These are phyloP conservation scores for Talaromyces proteolyticus DNA, from an alignment of 495 filamentous ascomycete genomes.

Conservation along the genomic window DNA sequence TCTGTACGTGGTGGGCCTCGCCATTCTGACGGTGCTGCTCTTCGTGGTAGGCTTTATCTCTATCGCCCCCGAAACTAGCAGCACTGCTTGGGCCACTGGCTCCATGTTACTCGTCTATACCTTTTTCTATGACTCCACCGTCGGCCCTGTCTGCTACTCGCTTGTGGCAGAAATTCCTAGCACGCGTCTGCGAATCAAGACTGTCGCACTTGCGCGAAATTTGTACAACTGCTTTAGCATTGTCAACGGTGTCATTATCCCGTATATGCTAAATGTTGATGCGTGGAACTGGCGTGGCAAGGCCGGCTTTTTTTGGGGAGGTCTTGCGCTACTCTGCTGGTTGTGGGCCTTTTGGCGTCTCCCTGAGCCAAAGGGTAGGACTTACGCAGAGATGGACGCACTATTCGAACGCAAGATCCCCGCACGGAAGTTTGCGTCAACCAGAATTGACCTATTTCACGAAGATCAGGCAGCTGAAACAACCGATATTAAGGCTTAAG, in stretches of 20 bases:
- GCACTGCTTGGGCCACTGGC: slow-evolving; percentile 59
- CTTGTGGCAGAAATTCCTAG: slow-evolving; percentile 71
- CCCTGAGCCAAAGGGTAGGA: slow-evolving; percentile 63
- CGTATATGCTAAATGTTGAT: slow-evolving; percentile 68
- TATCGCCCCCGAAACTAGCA: slow-evolving; percentile 49
- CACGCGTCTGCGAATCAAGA: slow-evolving; percentile 70
- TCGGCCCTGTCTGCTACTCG: slow-evolving; percentile 75
- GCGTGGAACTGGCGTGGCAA: slow-evolving; percentile 74
- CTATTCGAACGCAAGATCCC: slow-evolving; percentile 61
- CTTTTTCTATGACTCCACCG: slow-evolving; percentile 66
- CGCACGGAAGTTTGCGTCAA: slow-evolving; percentile 62
- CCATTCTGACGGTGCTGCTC: slow-evolving; percentile 58
- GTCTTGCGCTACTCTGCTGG: slow-evolving; percentile 65
- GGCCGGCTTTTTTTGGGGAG: slow-evolving; percentile 77
- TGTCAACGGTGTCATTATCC: slow-evolving; percentile 62
- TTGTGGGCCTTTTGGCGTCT: slow-evolving; percentile 71
- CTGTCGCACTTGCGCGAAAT: slow-evolving; percentile 63
- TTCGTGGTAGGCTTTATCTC: slow-evolving; percentile 72
- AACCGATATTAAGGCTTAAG: too few species aligned
- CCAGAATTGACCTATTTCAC: slow-evolving; percentile 61
- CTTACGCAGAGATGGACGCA: slow-evolving; percentile 69
- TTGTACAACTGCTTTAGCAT: slow-evolving; percentile 69
- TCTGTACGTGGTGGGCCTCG: slow-evolving; percentile 64
- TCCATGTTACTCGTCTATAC: slow-evolving; percentile 69
- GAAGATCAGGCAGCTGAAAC: too few species aligned